Base-by-base conservation (phyloP, 345 rosid genomes). In the Bruguiera parviflora region DNA sequence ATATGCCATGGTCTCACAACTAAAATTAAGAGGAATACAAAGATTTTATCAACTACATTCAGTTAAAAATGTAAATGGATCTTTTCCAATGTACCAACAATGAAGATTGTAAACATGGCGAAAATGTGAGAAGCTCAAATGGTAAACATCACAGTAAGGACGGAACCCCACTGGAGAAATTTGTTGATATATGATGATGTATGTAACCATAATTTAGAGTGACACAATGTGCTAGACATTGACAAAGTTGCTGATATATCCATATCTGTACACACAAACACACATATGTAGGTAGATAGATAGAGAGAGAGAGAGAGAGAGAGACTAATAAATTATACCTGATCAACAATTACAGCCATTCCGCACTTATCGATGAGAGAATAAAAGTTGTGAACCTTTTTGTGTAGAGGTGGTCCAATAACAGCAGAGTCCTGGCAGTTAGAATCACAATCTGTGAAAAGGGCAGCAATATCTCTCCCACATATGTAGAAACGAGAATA, bases 391-490 rank as follows among this genome's bases (percentile, higher is more conserved):
- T 81, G 89, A 13, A 58, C 80, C 72, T 79, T 82, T 64, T 80
- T 88, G 21, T 70, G 66, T 24, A 69, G 71, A 64, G 65, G 75
- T 77, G 86, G 84, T 63, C 72, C 56, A 65, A 78, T 73, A 56
- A 71, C 78, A 64, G 87, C 68, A 68, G 84, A 73, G 35, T 71
- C 83, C 63, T 47, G 81, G 74, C 79, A 46, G 55, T 85, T 88
- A 72, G 89, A 77, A 75, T 81, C 82, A 79, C 86, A 81, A 77
- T 90, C 92, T 43, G 86, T 82, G 70, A 95, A 90, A 77, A 92
- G 87, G 66, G 97, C 99, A 70, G 99, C 92, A 75, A 95, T 92
- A 81, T 95, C 99, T 80, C 92, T 88, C 73, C 99, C 99, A 74
- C 91, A 86, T 73, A 95, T 88, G 82, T 78, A 84, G 81, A 92